These are phyloP conservation scores for Aspergillus fischeri DNA, from an alignment of 2,329 filamentous ascomycete genomes.

Conservation along the genomic window DNA sequence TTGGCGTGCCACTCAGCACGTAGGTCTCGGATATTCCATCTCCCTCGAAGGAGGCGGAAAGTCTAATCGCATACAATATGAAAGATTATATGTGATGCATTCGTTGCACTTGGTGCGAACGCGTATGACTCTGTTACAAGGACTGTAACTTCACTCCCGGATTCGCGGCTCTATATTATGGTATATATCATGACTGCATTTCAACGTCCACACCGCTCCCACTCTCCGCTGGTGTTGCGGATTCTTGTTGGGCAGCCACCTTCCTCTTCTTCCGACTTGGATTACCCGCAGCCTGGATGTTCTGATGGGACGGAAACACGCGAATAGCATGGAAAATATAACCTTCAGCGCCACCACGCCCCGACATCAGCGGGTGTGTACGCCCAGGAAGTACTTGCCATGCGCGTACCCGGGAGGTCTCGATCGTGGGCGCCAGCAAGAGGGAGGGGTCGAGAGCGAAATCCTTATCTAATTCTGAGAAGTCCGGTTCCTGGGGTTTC, in stretches of 20 bases:
- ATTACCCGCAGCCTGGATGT: slow-evolving; percentile 77
- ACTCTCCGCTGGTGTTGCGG: slow-evolving; percentile 18
- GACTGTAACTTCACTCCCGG: neutral
- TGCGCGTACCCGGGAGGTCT: slow-evolving; percentile 70
- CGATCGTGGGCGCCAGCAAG: slow-evolving; percentile 72
- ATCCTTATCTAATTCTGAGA: slow-evolving; percentile 49
- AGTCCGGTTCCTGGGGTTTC: slow-evolving; percentile 29
- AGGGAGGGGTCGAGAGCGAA: slow-evolving; percentile 86
- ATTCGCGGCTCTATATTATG: neutral
- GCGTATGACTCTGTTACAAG: neutral
- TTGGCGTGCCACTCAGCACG: neutral
- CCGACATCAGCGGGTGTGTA: slow-evolving; percentile 93
- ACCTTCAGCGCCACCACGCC: slow-evolving; percentile 79
- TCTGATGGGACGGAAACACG: slow-evolving; percentile 73
- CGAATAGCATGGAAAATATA: slow-evolving; percentile 82
- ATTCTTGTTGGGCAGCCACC: slow-evolving; percentile 32
- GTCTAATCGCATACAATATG: neutral
- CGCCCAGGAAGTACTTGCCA: slow-evolving; percentile 92
- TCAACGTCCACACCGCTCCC: slow-evolving; percentile 26
- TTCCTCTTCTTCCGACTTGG: slow-evolving; percentile 64
- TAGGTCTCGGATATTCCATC: neutral
- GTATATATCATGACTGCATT: slow-evolving; percentile 22
- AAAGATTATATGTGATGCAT: too few species aligned
- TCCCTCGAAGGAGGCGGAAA: neutral
- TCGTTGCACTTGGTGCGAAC: too few species aligned